Evolutionary conservation across 2,329 filamentous ascomycete genomes (phyloP), one percentile per base, ranked within the genome.

Genomic region (Cordyceps cicadae): DNA sequence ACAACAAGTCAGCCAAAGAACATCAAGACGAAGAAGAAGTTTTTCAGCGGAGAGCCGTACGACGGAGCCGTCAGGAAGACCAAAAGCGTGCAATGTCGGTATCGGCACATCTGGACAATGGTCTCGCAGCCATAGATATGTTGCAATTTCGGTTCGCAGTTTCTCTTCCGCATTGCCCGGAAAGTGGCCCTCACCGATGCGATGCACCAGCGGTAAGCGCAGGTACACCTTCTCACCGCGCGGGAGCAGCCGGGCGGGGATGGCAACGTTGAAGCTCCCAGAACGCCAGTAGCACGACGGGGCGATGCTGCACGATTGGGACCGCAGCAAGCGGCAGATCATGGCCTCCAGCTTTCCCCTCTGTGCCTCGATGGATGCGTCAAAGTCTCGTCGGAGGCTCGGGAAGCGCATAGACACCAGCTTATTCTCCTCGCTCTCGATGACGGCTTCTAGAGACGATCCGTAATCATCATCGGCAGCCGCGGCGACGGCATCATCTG

Each of bases 91-190:
- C 37, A 72, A 60, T 34, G 57, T 51, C 37, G 66, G 66, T 46
- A 68, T 65, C 29, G 58, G 67, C 19, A 70, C 64, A 34, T 68
- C 59, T 17, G 64, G 64, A 62, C 64, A 71, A 41, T 66, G 43
- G 15, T 67, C 54, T 62, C 69, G 62, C 46, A 72, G 66, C 67
- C 66, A 70, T 0, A 63, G 60, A 53, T 71, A 70, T 7, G 66
- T 64, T 61, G 65, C 68, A 5, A 68, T 65, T 62, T 71, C 67
- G 21, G 63, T 67, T 29, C 70, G 67, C 4, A 70, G 43, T 59
- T 70, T 71, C 58, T 72, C 66, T 34, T 71, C 67, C 5, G 67
- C 52, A 5, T 64, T 71, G 12, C 67, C 66, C 3, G 62, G 59
- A 5, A 34, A 43, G 1, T n/a, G 21, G 5, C 43, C 1, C 46